A percentile compares a stretch with the other conserved stretches of the same genome.
Conservation (phyloP, 805 yeast species). For the Myxozyma monticola region DNA sequence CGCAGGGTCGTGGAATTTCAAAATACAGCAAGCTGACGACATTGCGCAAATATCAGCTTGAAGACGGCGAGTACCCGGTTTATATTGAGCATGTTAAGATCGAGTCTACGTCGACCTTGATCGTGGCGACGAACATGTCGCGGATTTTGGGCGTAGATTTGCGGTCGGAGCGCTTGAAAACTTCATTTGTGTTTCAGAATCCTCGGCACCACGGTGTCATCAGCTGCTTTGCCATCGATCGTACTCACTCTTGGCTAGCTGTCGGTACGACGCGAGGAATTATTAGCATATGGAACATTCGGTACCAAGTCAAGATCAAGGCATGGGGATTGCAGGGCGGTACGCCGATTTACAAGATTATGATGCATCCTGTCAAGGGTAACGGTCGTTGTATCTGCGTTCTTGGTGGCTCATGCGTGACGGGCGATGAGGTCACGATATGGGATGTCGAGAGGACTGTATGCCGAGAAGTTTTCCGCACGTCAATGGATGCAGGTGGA, state of each 20-base stretch:
- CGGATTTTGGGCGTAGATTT: slow-evolving; percentile 58
- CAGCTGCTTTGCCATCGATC: slow-evolving; percentile 58
- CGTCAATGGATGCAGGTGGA: slow-evolving; percentile 4
- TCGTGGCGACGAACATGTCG: slow-evolving; percentile 55
- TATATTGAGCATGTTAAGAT: slow-evolving; percentile 46
- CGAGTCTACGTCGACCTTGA: slow-evolving; percentile 47
- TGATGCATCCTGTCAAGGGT: slow-evolving; percentile 46
- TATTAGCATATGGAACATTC: slow-evolving; percentile 76
- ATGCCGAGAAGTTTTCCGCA: slow-evolving; percentile 49
- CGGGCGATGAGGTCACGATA: slow-evolving; percentile 58
- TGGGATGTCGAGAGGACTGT: slow-evolving; percentile 73
- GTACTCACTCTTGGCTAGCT: slow-evolving; percentile 59
- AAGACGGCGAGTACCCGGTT: slow-evolving; percentile 47
- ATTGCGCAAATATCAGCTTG: slow-evolving; percentile 47
- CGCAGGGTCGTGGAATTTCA: slow-evolving; percentile 23
- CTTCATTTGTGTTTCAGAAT: slow-evolving; percentile 46
- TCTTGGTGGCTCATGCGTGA: slow-evolving; percentile 61
- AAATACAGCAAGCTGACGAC: slow-evolving; percentile 33
- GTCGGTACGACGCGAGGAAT: slow-evolving; percentile 76
- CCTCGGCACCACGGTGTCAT: slow-evolving; percentile 67
- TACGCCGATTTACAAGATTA: slow-evolving; percentile 52
- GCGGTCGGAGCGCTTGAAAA: slow-evolving; percentile 46
- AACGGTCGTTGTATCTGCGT: slow-evolving; percentile 53
- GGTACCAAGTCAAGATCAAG: slow-evolving; percentile 61
- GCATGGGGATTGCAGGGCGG: slow-evolving; percentile 60